Conservation (phyloP, 2,329 filamentous ascomycete species). For the Cyclaneusma minus region DNA sequence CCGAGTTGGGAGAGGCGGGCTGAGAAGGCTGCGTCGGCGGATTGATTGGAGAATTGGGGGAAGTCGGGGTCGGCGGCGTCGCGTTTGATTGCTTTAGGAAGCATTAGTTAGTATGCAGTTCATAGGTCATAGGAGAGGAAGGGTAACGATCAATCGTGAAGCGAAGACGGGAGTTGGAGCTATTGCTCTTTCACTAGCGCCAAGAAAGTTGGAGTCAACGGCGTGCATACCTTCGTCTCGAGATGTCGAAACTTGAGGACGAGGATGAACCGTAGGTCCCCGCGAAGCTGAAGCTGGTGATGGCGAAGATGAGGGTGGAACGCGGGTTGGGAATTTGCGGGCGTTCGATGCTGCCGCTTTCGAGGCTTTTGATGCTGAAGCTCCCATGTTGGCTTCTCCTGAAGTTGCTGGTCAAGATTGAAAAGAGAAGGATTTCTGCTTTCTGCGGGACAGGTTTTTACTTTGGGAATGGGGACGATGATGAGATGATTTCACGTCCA, state of each 20-base stretch:
- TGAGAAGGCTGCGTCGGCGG: too few relatives aligned
- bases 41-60: too few relatives aligned
- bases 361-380: constrained; percentile 13
- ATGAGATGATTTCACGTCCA: too few relatives aligned
- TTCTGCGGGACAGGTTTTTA: too few relatives aligned
- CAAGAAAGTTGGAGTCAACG: too few relatives aligned
- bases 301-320: constrained; percentile 6
- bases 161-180: not conserved
- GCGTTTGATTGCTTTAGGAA: constrained; percentile 3
- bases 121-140: not conserved
- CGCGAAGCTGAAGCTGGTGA: constrained; percentile 1
- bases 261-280: constrained; percentile 6
- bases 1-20: constrained; percentile 13
- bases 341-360: constrained; percentile 7
- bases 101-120: constrained; percentile 5
- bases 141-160: not conserved
- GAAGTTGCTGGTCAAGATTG: too few relatives aligned
- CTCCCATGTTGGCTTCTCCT: too few relatives aligned
- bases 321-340: constrained; percentile 16
- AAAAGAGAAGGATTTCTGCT: too few relatives aligned
- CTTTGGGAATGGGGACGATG: too few relatives aligned
- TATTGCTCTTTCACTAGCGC: too few relatives aligned
- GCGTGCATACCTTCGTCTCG: constrained; percentile 7
- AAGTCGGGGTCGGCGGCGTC: constrained; percentile 9
- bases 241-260: constrained; percentile 1